Evolutionary conservation across 208 protist genomes (phyloP).

Genomic region (Leishmania amazonensis): DNA sequence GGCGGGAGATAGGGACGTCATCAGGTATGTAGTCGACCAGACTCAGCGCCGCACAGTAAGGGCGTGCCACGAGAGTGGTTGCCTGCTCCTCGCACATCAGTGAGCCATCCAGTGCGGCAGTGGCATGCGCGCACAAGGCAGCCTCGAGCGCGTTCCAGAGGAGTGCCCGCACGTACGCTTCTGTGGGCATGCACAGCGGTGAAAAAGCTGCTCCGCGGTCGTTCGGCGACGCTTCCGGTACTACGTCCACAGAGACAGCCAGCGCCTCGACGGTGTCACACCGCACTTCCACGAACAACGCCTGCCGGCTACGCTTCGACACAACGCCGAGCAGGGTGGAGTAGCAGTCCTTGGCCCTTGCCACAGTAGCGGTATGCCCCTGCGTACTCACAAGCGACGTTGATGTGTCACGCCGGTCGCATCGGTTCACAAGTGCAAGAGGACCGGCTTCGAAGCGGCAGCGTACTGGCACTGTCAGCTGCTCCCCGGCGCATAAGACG

Average conservation of each 20-base stretch:
- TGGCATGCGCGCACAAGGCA: background rate
- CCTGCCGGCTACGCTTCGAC: slow-evolving; percentile 57
- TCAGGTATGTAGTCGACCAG: slow-evolving; percentile 54
- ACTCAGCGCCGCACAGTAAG: slow-evolving; percentile 50
- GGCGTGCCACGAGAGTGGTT: slow-evolving; percentile 5
- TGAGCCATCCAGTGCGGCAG: background rate
- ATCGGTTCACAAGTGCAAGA: background rate
- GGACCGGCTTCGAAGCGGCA: slow-evolving; percentile 44
- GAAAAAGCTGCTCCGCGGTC: background rate
- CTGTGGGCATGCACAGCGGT: slow-evolving; percentile 7
- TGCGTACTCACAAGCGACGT: background rate
- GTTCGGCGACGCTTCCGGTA: slow-evolving; percentile 13
- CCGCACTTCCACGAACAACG: slow-evolving; percentile 63
- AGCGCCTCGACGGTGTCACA: slow-evolving; percentile 74
- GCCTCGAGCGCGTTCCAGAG: slow-evolving; percentile 40
- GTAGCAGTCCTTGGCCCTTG: slow-evolving; percentile 30
- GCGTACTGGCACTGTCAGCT: slow-evolving; percentile 59
- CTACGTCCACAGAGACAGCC: slow-evolving; percentile 58
- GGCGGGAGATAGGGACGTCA: slow-evolving; percentile 53
- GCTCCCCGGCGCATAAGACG: slow-evolving; percentile 59
- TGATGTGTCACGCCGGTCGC: background rate
- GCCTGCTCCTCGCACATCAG: background rate
- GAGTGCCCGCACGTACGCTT: slow-evolving; percentile 41
- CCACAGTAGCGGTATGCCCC: background rate
- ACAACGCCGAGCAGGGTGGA: slow-evolving; percentile 59